Evolutionary conservation across 192 early-diverging fungal genomes (phyloP).

Genomic region (Backusella mclennaniae): DNA sequence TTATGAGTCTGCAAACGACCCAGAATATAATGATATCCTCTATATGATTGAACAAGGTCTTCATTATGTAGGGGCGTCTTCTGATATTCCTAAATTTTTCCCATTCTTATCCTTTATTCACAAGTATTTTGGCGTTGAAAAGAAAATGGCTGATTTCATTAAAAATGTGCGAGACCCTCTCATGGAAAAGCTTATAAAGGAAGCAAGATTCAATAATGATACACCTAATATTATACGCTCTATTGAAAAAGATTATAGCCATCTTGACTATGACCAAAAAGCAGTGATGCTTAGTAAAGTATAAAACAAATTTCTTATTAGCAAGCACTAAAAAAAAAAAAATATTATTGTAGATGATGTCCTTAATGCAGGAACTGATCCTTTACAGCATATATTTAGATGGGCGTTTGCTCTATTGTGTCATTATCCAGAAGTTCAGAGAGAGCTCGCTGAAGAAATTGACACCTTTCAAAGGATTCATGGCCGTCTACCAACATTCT

Average conservation of each 20-base stretch:
- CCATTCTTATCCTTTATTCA: background rate
- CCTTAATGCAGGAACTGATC: background rate
- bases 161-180: background rate
- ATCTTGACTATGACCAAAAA: background rate
- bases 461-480: background rate
- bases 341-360: background rate
- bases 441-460: background rate
- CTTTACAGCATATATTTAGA: background rate
- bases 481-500: background rate
- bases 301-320: background rate
- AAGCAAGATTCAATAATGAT: background rate
- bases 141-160: background rate
- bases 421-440: constrained; percentile 1
- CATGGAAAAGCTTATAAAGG: background rate
- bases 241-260: background rate
- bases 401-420: background rate
- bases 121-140: background rate
- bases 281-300: background rate
- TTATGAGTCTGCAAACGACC: background rate
- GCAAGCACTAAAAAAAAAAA: background rate
- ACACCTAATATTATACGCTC: background rate
- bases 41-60: background rate
- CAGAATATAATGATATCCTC: background rate
- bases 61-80: background rate
- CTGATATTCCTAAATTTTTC: background rate